A percentile compares a stretch with the other conserved stretches of the same genome.
Evolutionary conservation across 306 rosid genomes (phyloP).

Genomic region (Astragalus membranaceus): DNA sequence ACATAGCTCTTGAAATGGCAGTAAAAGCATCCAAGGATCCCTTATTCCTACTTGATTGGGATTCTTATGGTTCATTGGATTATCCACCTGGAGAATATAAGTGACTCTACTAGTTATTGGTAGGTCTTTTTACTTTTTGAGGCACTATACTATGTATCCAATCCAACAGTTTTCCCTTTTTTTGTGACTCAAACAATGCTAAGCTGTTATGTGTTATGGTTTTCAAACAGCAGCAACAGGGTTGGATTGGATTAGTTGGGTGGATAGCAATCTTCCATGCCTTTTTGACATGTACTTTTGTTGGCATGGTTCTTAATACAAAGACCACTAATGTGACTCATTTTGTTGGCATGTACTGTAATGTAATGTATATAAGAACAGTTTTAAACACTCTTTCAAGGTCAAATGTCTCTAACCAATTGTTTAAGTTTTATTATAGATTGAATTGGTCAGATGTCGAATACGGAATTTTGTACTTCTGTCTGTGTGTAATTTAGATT

Average conservation of each 20-base stretch:
- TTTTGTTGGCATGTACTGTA: not conserved
- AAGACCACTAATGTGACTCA: not conserved
- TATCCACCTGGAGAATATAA: not conserved
- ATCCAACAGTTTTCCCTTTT: not conserved
- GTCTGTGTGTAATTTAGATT: too few relatives aligned
- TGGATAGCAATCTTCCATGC: not conserved
- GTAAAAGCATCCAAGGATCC: too few relatives aligned
- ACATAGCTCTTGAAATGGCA: too few relatives aligned
- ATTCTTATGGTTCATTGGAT: not conserved
- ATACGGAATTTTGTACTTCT: too few relatives aligned
- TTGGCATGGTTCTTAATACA: not conserved
- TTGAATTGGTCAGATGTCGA: too few relatives aligned
- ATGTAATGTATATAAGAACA: too few relatives aligned
- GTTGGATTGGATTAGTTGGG: conserved; percentile 2
- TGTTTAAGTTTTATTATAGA: too few relatives aligned
- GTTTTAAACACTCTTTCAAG: not conserved
- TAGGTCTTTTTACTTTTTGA: conserved; percentile 1
- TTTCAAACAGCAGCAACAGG: conserved; percentile 16
- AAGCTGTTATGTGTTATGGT: conserved; percentile 5
- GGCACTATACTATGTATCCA: conserved; percentile 7
- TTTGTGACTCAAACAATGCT: conserved; percentile 4
- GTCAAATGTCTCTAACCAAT: too few relatives aligned
- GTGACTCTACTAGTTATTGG: not conserved
- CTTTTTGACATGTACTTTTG: not conserved
- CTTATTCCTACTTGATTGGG: too few relatives aligned